phyloP scores from a whole-genome alignment of 1,139 yeast species.

The Zygoascus hellenicus region DNA sequence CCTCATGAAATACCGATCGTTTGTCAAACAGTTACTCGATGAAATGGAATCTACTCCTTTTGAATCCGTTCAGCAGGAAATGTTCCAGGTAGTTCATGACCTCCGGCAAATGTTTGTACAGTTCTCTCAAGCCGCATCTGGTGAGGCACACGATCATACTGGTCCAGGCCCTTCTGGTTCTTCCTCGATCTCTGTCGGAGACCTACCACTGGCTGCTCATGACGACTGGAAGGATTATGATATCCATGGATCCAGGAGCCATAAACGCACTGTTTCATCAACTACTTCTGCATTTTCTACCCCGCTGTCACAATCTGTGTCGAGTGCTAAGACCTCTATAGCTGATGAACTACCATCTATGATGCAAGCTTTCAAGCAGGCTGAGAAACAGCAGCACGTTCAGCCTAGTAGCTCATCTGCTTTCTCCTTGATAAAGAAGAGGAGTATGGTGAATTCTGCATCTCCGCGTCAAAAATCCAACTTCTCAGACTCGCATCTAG shows the following conservation, averaged over 20 bases:
- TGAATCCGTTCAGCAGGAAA: conserved; percentile 33
- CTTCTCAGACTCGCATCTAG: no score
- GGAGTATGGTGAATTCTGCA: background rate
- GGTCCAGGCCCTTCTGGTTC: background rate
- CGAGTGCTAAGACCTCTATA: conserved; percentile 21
- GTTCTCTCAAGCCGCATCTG: conserved; percentile 22
- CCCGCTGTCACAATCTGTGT: conserved; percentile 9
- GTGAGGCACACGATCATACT: background rate
- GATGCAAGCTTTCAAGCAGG: conserved; percentile 28
- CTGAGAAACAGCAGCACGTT: conserved; percentile 15
- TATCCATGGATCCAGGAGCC: background rate
- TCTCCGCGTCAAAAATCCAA: no score
- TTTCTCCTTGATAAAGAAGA: background rate
- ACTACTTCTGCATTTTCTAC: conserved; percentile 3
- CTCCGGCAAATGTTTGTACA: conserved; percentile 32
- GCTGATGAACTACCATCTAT: conserved; percentile 28
- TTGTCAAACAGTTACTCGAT: conserved; percentile 30
- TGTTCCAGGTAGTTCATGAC: conserved; percentile 34
- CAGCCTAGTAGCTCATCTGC: background rate
- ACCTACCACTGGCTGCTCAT: conserved; percentile 1
- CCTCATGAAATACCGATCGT: conserved; percentile 29
- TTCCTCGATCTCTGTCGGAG: background rate
- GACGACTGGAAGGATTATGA: conserved; percentile 7
- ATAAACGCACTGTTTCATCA: background rate
- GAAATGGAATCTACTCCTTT: conserved; percentile 32